These are phyloP conservation scores for Neoscytalidium dimidiatum DNA, from an alignment of 2,329 filamentous ascomycete species.

Conservation along the genomic window DNA sequence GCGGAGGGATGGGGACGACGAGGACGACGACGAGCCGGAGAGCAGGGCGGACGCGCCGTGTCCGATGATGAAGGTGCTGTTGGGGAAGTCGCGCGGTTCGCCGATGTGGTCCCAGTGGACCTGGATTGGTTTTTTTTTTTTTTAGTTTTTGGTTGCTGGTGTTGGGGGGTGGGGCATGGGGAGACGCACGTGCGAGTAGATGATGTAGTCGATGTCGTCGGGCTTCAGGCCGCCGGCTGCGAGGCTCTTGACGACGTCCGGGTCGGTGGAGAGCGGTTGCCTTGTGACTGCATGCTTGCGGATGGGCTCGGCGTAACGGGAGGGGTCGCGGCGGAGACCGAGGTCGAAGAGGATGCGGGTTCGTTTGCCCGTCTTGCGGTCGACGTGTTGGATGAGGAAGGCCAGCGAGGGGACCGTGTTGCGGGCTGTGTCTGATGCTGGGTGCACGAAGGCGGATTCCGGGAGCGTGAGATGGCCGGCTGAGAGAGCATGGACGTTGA, in stretches of 20 bases:
- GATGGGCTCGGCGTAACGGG: slow-evolving; percentile 37
- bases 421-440: slow-evolving; percentile 45
- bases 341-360: slow-evolving; percentile 55
- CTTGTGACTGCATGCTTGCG: background rate
- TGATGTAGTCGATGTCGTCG: slow-evolving; percentile 43
- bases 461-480: slow-evolving; percentile 48
- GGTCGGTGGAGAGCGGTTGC: slow-evolving; percentile 11
- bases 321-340: slow-evolving; percentile 50
- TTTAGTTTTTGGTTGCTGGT: background rate
- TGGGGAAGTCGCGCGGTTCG: slow-evolving; percentile 39
- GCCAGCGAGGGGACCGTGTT: slow-evolving; percentile 55
- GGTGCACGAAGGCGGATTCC: slow-evolving; percentile 49
- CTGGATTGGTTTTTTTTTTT: no score
- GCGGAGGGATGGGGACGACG: background rate
- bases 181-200: slow-evolving; percentile 43
- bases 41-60: slow-evolving; percentile 33
- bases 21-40: background rate
- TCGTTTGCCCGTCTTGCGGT: slow-evolving; percentile 22
- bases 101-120: slow-evolving; percentile 46
- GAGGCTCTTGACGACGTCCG: slow-evolving; percentile 42
- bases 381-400: slow-evolving; percentile 52
- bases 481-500: slow-evolving; percentile 42
- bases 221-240: slow-evolving; percentile 37
- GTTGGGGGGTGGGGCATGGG: background rate
- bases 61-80: slow-evolving; percentile 44